phyloP scores from a whole-genome alignment of 495 filamentous ascomycete genomes.

The Podospora appendiculata region DNA sequence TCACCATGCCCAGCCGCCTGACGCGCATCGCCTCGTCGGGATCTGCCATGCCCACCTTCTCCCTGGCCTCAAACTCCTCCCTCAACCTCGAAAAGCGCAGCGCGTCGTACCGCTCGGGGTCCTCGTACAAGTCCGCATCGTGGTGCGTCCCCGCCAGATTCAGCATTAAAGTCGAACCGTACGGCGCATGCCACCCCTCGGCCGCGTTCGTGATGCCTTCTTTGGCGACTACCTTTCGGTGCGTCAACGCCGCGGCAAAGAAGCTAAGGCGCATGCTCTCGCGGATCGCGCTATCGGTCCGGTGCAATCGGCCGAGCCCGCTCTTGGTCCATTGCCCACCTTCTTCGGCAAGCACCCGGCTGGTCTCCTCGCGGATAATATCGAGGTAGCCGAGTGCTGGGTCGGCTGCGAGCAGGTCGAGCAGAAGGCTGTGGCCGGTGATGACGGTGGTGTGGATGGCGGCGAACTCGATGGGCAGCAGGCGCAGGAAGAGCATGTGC shows the following conservation, averaged over 20 bases:
- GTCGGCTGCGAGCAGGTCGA: slow-evolving; percentile 35
- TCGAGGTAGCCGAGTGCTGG: slow-evolving; percentile 18
- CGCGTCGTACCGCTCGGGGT: slow-evolving; percentile 26
- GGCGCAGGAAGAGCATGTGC: slow-evolving; percentile 21
- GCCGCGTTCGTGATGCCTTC: slow-evolving; percentile 24
- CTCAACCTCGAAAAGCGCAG: slow-evolving; percentile 21
- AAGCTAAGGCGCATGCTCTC: slow-evolving; percentile 28
- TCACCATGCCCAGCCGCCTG: slow-evolving; percentile 27
- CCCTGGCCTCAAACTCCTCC: slow-evolving; percentile 25
- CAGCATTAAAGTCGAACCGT: slow-evolving; percentile 22
- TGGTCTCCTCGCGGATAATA: slow-evolving; percentile 28
- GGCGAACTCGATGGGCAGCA: slow-evolving; percentile 36
- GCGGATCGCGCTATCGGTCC: slow-evolving; percentile 27
- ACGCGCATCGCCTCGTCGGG: slow-evolving; percentile 17
- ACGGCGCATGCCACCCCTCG: slow-evolving; percentile 27
- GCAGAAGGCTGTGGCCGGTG: slow-evolving; percentile 31
- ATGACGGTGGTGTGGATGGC: slow-evolving; percentile 41
- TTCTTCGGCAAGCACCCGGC: slow-evolving; percentile 18
- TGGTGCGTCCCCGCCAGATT: slow-evolving; percentile 23
- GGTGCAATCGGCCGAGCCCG: slow-evolving; percentile 19
- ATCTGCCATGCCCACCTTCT: background rate
- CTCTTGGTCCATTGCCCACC: slow-evolving; percentile 33
- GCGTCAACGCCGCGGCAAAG: slow-evolving; percentile 20
- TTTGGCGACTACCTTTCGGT: slow-evolving; percentile 26
- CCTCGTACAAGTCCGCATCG: slow-evolving; percentile 20